These are phyloP conservation scores for Hygrocybe coccinea DNA, from an alignment of 768 basidiomycete genomes.

Conservation along the genomic window DNA sequence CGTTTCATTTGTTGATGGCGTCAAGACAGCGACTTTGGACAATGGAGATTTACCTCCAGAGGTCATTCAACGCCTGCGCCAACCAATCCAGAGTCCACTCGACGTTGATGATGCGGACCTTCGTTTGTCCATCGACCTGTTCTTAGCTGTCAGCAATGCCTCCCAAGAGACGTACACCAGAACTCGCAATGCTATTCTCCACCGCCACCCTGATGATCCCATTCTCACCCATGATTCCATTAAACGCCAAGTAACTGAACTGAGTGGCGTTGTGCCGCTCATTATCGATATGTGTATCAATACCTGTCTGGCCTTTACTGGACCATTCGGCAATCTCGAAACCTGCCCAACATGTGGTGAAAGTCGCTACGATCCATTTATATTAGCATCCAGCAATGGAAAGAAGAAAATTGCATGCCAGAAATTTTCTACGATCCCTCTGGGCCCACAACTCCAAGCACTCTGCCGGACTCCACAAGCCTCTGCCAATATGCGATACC, in stretches of 20 bases:
- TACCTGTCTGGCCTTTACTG: constrained; percentile 35
- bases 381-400: neutral
- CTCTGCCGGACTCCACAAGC: constrained; percentile 17
- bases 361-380: constrained; percentile 21
- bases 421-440: constrained; percentile 33
- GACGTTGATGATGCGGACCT: neutral
- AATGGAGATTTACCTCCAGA: too few species aligned
- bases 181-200: constrained; percentile 15
- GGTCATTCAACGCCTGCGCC: too few species aligned
- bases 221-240: constrained; percentile 7
- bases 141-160: neutral
- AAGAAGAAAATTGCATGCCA: constrained; percentile 17
- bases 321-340: constrained; percentile 26
- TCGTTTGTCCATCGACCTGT: neutral
- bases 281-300: constrained; percentile 38
- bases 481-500: constrained; percentile 22
- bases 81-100: too few species aligned
- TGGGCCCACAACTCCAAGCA: constrained; percentile 38
- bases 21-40: too few species aligned
- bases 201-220: constrained; percentile 13
- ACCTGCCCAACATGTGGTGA: constrained; percentile 27
- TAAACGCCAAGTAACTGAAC: constrained; percentile 12
- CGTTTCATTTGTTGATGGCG: too few species aligned
- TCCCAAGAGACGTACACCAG: constrained; percentile 15
- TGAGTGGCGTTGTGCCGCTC: constrained; percentile 31